Conservation (phyloP, 202 grass and related monocot species). For the Panicum virgatum region DNA sequence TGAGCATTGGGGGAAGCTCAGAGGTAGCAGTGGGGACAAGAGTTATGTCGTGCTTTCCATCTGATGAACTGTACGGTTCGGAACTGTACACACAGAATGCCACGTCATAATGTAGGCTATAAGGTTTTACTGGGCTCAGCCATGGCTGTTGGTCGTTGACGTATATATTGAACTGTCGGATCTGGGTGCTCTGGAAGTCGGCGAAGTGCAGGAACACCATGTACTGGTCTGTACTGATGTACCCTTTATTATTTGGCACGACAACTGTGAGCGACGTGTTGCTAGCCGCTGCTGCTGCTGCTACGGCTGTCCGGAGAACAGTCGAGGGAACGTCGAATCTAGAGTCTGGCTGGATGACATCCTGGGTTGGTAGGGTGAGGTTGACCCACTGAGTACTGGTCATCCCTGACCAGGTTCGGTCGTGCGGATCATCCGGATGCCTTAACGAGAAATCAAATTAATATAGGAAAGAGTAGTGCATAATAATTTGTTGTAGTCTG, state of each 20-base stretch:
- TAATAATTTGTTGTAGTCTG: no score
- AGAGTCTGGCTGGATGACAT: neutral
- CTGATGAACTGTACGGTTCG: neutral
- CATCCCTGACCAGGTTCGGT: neutral
- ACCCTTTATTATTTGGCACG: neutral
- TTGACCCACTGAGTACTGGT: neutral
- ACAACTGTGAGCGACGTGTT: neutral
- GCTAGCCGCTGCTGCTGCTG: neutral
- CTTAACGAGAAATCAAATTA: neutral
- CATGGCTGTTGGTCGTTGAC: neutral
- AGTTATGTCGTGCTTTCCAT: neutral
- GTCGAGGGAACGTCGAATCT: neutral
- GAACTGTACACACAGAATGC: neutral
- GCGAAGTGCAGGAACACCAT: slow-evolving; percentile 25
- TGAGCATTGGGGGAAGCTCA: neutral
- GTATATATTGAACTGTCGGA: neutral
- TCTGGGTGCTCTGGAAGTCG: neutral
- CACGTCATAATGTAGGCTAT: neutral
- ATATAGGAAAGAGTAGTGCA: no score
- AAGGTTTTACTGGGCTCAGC: neutral
- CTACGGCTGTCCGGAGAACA: neutral
- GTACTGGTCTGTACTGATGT: neutral
- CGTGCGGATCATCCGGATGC: neutral
- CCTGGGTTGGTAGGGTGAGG: neutral
- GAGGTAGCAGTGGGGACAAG: neutral